Evolutionary conservation across 768 basidiomycete species (phyloP).

Genomic region (Hirschioporus abietinus): DNA sequence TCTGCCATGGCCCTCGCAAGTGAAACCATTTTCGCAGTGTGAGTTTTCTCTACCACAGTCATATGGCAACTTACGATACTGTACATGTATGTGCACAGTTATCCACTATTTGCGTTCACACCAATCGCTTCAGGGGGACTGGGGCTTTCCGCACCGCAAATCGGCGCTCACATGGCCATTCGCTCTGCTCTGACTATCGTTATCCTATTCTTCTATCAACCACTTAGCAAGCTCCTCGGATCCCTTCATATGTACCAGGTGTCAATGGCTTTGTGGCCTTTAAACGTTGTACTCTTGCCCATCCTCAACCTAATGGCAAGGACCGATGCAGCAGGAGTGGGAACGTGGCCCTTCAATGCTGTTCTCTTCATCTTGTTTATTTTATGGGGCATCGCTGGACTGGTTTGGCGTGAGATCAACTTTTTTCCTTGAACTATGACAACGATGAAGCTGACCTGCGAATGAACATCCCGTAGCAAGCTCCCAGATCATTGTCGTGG

Average conservation of each 20-base stretch:
- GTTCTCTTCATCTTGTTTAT: constrained; percentile 9
- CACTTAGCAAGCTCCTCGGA: constrained; percentile 8
- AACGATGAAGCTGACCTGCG: background rate
- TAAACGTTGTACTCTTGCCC: constrained; percentile 9
- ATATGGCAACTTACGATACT: background rate
- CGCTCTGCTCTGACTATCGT: constrained; percentile 11
- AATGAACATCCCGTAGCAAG: constrained; percentile 4
- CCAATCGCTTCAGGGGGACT: constrained; percentile 13
- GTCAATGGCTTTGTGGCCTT: constrained; percentile 9
- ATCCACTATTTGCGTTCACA: constrained; percentile 14
- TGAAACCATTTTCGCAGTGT: constrained; percentile 10
- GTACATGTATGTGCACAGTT: constrained; percentile 4
- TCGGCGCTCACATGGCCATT: constrained; percentile 13
- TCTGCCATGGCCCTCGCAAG: constrained; percentile 8
- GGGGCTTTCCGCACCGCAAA: constrained; percentile 13
- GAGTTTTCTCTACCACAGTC: background rate
- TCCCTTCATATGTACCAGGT: constrained; percentile 10
- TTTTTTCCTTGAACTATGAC: background rate
- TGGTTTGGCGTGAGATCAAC: constrained; percentile 11
- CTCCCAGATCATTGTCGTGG: constrained; percentile 11
- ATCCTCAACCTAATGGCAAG: constrained; percentile 9
- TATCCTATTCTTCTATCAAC: constrained; percentile 5
- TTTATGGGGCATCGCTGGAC: constrained; percentile 9
- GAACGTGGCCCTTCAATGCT: constrained; percentile 3
- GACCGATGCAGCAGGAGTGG: background rate